These are phyloP conservation scores for Cairneyella variabilis DNA, from an alignment of 495 filamentous ascomycete species.

Conservation along the genomic window DNA sequence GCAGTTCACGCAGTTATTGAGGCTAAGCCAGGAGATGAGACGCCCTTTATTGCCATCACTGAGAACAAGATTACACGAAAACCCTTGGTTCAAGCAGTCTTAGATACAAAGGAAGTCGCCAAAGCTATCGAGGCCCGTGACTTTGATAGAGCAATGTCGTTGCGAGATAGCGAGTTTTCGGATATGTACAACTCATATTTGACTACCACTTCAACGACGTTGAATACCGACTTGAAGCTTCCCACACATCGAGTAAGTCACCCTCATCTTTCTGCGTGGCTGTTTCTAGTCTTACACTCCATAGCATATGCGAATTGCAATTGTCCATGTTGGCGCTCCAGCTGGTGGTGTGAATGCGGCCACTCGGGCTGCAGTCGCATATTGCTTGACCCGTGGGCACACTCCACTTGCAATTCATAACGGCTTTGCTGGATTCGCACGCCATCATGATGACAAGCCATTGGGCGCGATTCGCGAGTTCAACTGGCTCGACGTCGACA, in stretches of 20 bases:
- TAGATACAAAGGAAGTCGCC: slow-evolving; percentile 77
- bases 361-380: slow-evolving; percentile 91
- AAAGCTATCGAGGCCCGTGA: slow-evolving; percentile 74
- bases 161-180: slow-evolving; percentile 89
- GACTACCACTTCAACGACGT: slow-evolving; percentile 68
- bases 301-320: slow-evolving; percentile 86
- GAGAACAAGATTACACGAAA: slow-evolving; percentile 97
- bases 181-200: slow-evolving; percentile 89
- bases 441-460: slow-evolving; percentile 82
- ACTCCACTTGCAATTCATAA: slow-evolving; percentile 91
- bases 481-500: slow-evolving; percentile 88
- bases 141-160: slow-evolving; percentile 78
- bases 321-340: slow-evolving; percentile 95
- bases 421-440: slow-evolving; percentile 90
- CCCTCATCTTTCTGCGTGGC: background rate
- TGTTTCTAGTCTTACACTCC: slow-evolving; percentile 3
- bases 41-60: slow-evolving; percentile 88
- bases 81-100: slow-evolving; percentile 83
- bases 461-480: slow-evolving; percentile 79
- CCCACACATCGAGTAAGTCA: slow-evolving; percentile 66
- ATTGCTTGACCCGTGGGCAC: slow-evolving; percentile 91
- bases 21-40: slow-evolving; percentile 82
- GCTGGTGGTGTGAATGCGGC: slow-evolving; percentile 99
- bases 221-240: slow-evolving; percentile 45
- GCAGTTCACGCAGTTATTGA: slow-evolving; percentile 96